A percentile compares a stretch with the other conserved stretches of the same genome.
phyloP scores from a whole-genome alignment of 306 rosid genomes.

The Ochetophila trinervis region DNA sequence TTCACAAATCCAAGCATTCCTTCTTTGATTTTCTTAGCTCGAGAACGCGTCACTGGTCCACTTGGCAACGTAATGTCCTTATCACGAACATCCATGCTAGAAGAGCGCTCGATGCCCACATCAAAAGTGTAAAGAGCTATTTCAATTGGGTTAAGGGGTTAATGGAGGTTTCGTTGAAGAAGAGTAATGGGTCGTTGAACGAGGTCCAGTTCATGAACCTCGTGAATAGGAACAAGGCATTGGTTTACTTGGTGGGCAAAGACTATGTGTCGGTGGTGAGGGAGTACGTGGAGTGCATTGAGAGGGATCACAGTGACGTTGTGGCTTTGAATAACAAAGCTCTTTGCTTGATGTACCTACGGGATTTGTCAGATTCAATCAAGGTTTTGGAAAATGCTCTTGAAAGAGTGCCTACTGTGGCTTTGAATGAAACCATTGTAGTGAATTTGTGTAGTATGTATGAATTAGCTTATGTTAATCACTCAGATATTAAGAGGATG shows the following conservation, averaged over 20 bases:
- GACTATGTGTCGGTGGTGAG: too few relatives aligned
- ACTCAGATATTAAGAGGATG: conserved; percentile 80
- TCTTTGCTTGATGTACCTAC: conserved; percentile 84
- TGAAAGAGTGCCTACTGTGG: conserved; percentile 85
- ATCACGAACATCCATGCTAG: too few relatives aligned
- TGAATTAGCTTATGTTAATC: too few relatives aligned
- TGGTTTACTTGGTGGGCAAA: conserved; percentile 77
- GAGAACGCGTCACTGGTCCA: too few relatives aligned
- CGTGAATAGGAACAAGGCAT: conserved; percentile 72
- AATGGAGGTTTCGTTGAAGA: conserved; percentile 42
- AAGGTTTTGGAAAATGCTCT: conserved; percentile 84
- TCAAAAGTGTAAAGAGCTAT: conserved; percentile 71
- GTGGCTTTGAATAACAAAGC: conserved; percentile 85
- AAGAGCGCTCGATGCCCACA: too few relatives aligned
- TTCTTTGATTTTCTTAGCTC: too few relatives aligned
- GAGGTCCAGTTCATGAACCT: conserved; percentile 58
- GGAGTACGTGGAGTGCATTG: conserved; percentile 85
- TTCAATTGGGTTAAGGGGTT: conserved; percentile 51
- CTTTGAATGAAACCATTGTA: conserved; percentile 75
- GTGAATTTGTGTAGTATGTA: conserved; percentile 91
- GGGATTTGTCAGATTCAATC: conserved; percentile 92
- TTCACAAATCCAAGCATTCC: too few relatives aligned
- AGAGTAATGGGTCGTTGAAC: conserved; percentile 39
- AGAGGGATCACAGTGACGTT: conserved; percentile 59
- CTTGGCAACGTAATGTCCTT: too few relatives aligned